Evolutionary conservation across 2,329 filamentous ascomycete genomes (phyloP).

Genomic region (Talaromyces sp.): DNA sequence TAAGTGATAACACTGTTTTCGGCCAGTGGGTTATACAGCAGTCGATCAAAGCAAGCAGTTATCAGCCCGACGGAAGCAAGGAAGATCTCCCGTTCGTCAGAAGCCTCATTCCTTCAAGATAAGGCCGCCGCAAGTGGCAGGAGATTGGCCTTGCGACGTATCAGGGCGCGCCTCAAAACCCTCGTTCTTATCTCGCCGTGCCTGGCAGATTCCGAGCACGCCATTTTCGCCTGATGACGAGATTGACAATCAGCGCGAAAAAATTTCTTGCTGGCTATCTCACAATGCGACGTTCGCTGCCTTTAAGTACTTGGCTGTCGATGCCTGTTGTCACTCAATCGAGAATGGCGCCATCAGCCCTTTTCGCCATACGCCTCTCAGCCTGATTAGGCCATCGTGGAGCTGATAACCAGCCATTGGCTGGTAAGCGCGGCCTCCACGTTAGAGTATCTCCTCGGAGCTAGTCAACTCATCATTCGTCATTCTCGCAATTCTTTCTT

Average conservation of each 20-base stretch:
- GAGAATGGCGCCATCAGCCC: neutral
- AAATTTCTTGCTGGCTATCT: neutral
- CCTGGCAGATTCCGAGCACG: neutral
- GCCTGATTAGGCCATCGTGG: neutral
- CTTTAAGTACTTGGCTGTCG: neutral
- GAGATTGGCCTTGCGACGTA: neutral
- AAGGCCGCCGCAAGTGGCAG: neutral
- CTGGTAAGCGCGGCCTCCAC: neutral
- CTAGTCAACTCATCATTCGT: neutral
- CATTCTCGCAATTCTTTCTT: neutral
- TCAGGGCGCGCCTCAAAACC: neutral
- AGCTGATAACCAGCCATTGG: neutral
- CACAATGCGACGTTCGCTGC: neutral
- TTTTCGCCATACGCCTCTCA: neutral
- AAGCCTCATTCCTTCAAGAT: neutral
- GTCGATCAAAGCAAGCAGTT: neutral
- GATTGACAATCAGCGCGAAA: neutral
- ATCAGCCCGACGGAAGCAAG: neutral
- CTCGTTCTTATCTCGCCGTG: neutral
- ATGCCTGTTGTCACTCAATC: neutral
- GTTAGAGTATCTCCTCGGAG: neutral
- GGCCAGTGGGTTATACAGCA: neutral
- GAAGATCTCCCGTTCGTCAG: constrained; percentile 1
- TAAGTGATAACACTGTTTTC: neutral
- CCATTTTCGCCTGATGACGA: neutral